A percentile compares a stretch with the other conserved stretches of the same genome.
phyloP scores from a whole-genome alignment of 2,329 filamentous ascomycete species.

The Cryphonectria carpinicola region DNA sequence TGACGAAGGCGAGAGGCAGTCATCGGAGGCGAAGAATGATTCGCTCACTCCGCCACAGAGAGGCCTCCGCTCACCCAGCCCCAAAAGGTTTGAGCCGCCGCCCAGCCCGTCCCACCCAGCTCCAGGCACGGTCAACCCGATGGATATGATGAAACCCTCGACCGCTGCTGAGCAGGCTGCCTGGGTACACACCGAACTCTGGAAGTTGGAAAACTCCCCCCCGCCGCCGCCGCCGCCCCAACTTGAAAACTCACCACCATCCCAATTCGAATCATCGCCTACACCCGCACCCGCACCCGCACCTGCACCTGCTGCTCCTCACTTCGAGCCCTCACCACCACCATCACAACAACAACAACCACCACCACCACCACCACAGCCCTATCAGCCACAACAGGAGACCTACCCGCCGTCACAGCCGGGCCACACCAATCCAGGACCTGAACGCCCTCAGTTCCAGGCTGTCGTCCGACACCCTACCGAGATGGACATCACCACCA shows the following conservation, averaged over 20 bases:
- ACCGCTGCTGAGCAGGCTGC: slow-evolving; percentile 41
- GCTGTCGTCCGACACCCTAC: slow-evolving; percentile 29
- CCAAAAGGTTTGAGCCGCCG: slow-evolving; percentile 32
- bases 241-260: slow-evolving; percentile 29
- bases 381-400: slow-evolving; percentile 11
- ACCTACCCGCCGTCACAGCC: slow-evolving; percentile 15
- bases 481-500: slow-evolving; percentile 26
- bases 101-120: slow-evolving; percentile 40
- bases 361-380: slow-evolving; percentile 13
- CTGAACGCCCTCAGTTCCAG: slow-evolving; percentile 27
- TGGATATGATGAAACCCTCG: slow-evolving; percentile 55
- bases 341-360: slow-evolving; percentile 8
- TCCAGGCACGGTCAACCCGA: slow-evolving; percentile 56
- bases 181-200: slow-evolving; percentile 41
- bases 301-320: neutral
- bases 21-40: slow-evolving; percentile 14
- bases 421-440: slow-evolving; percentile 10
- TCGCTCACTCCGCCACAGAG: slow-evolving; percentile 25
- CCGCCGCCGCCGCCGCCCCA: slow-evolving; percentile 32
- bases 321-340: slow-evolving; percentile 20
- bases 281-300: slow-evolving; percentile 22
- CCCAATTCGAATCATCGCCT: slow-evolving; percentile 38
- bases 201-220: slow-evolving; percentile 40
- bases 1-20: slow-evolving; percentile 21
- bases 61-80: slow-evolving; percentile 28